A percentile compares a stretch with the other conserved stretches of the same genome.
phyloP scores from a whole-genome alignment of 441 rosid species.

The Rhodomyrtus psidioides region DNA sequence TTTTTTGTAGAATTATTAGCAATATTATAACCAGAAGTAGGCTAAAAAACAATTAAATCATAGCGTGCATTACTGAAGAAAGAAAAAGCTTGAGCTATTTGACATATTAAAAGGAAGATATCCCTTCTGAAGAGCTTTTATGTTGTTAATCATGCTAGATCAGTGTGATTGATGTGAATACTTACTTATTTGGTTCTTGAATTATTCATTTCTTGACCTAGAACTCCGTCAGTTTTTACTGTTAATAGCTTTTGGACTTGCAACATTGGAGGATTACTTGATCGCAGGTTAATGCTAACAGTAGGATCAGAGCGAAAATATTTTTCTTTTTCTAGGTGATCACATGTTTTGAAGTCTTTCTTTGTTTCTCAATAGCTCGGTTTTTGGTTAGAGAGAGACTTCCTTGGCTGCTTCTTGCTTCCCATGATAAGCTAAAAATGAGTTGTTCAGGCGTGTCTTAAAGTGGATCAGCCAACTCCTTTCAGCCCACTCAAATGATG shows the following conservation, averaged over 20 bases:
- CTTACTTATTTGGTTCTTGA: background rate
- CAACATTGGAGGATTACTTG: background rate
- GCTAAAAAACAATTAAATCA: background rate
- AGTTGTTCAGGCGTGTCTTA: background rate
- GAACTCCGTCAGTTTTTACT: background rate
- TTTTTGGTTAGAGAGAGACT: background rate
- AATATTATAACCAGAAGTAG: background rate
- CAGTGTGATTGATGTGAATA: background rate
- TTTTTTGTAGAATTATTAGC: background rate
- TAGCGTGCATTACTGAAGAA: background rate
- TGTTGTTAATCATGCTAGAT: background rate
- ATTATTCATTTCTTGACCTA: background rate
- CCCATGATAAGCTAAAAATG: background rate
- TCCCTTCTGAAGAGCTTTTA: background rate
- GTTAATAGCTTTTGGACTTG: background rate
- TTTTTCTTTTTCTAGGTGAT: background rate
- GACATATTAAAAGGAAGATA: background rate
- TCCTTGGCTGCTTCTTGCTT: background rate
- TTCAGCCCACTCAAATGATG: background rate
- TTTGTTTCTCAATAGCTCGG: background rate
- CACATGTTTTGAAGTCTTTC: background rate
- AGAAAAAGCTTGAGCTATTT: background rate
- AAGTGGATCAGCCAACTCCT: background rate
- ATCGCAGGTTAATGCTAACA: background rate
- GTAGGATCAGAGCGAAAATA: background rate